Evolutionary conservation across 164 flowering plant species (phyloP), one percentile per base, ranked within the genome.

Genomic region (Kalanchoe fedtschenkoi): DNA sequence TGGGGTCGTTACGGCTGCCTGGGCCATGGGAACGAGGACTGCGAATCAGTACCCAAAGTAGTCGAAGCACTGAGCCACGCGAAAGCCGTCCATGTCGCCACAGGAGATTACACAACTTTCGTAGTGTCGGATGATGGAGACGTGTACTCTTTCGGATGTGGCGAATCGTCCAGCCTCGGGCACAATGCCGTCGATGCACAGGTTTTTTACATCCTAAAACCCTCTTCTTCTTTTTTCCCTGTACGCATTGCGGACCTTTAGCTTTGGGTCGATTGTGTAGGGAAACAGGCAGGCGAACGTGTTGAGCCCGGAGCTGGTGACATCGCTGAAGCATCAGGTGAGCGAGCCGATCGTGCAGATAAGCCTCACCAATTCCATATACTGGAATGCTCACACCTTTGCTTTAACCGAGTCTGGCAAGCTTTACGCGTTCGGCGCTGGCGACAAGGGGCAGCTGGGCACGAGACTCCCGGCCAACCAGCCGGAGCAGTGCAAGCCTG

Each of bases 1-100:
- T 93, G 99, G 99, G 97, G 97, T 2, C 89, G 97, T 4, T 87
- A 90, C 60, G 99, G 99, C 28, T 93, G 99, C 80, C 75, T 93
- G 62, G 99, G 99, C 29, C 99, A 93, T 63, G 99, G 99, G 19
- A 87, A 88, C 55, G 99, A 90, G 66, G 97, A 93, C 35, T 83
- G 96, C 68, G 96, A 93, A 66, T 83, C 91, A 10, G 78, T 66
- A 55, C 99, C 99, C 6, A 93, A 88, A 74, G 99, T 93, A 19
- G 95, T 93, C 26, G 91, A 93, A 73, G 76, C 85, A 33, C 73
- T 93, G 63, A 76, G 72, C 65, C 62, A 77, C 5, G 81, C 90
- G 39, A 93, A 87, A 74, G 99, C 97, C 10, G 87, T 88, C 61
- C 87, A 93, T 75, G 91, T 93, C 64, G 99, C 99, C 34, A 85